Conservation (phyloP, 2,329 filamentous ascomycete species). For the Hypomyces perniciosus region DNA sequence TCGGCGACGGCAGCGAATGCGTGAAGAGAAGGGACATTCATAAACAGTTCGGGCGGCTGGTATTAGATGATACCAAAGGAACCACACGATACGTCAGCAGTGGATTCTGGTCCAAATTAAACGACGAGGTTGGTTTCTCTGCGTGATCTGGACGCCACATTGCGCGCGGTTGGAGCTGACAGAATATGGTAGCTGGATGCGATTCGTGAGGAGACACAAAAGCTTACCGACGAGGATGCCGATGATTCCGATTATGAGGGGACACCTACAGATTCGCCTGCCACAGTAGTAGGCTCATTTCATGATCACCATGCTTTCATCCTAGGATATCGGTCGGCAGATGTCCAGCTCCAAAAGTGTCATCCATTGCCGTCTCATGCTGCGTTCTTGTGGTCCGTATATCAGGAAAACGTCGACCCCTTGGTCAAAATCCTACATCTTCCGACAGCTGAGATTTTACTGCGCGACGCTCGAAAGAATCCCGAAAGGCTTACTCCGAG, state of each 20-base stretch:
- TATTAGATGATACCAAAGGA: conserved; percentile 62
- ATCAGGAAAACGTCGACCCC: conserved; percentile 68
- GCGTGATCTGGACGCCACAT: neutral
- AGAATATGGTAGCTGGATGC: conserved; percentile 27
- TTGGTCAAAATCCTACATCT: conserved; percentile 66
- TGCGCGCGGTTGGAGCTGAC: neutral
- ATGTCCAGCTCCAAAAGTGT: conserved; percentile 57
- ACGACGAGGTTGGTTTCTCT: conserved; percentile 55
- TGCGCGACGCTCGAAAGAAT: conserved; percentile 56
- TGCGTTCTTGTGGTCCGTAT: conserved; percentile 62
- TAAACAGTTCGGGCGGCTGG: conserved; percentile 59
- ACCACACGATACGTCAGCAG: conserved; percentile 70
- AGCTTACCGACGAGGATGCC: conserved; percentile 38
- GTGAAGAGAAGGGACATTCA: conserved; percentile 23
- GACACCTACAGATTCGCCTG: conserved; percentile 39
- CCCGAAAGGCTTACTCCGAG: conserved; percentile 50
- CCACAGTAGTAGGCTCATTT: conserved; percentile 24
- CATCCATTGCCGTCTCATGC: conserved; percentile 63
- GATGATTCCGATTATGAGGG: conserved; percentile 57
- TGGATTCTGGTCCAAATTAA: conserved; percentile 70
- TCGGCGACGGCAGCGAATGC: conserved; percentile 31
- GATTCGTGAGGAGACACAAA: conserved; percentile 44
- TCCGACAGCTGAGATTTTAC: conserved; percentile 56
- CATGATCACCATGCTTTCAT: conserved; percentile 65
- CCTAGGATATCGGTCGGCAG: conserved; percentile 65